Evolutionary conservation across 1,284 basidiomycete genomes (phyloP).

Genomic region (Ceratobasidium sp.): DNA sequence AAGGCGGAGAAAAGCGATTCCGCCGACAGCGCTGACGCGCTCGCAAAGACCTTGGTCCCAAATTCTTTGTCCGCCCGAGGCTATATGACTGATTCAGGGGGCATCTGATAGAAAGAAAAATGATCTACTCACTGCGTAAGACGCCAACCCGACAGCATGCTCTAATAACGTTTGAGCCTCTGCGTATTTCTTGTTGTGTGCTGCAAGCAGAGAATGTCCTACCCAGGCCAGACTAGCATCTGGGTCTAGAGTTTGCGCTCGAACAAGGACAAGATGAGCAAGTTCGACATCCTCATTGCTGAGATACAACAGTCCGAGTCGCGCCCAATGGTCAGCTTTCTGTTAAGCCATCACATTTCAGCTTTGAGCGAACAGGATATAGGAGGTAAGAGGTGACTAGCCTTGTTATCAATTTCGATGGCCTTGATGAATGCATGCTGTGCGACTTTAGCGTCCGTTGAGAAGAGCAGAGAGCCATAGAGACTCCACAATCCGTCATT

Average conservation of each 20-base stretch:
- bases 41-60: slow-evolving; percentile 71
- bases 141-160: slow-evolving; percentile 80
- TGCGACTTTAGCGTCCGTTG: slow-evolving; percentile 72
- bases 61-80: slow-evolving; percentile 88
- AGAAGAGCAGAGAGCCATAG: slow-evolving; percentile 79
- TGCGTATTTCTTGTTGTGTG: slow-evolving; percentile 67
- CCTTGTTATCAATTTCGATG: slow-evolving; percentile 85
- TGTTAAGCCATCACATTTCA: slow-evolving; percentile 56
- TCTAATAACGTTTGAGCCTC: slow-evolving; percentile 81
- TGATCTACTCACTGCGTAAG: slow-evolving; percentile 68
- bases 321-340: slow-evolving; percentile 86
- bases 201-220: slow-evolving; percentile 88
- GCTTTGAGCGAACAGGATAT: slow-evolving; percentile 34
- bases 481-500: slow-evolving; percentile 86
- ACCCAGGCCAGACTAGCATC: slow-evolving; percentile 94
- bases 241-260: slow-evolving; percentile 91
- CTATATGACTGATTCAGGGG: slow-evolving; percentile 54
- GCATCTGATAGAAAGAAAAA: slow-evolving; percentile 25
- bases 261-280: slow-evolving; percentile 86
- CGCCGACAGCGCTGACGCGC: slow-evolving; percentile 52
- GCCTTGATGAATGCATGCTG: slow-evolving; percentile 95
- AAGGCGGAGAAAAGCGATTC: slow-evolving; percentile 71
- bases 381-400: slow-evolving; percentile 51
- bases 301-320: slow-evolving; percentile 91
- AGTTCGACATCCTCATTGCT: slow-evolving; percentile 82